phyloP scores from a whole-genome alignment of 2,329 filamentous ascomycete species.

The Nothophoma quercina region DNA sequence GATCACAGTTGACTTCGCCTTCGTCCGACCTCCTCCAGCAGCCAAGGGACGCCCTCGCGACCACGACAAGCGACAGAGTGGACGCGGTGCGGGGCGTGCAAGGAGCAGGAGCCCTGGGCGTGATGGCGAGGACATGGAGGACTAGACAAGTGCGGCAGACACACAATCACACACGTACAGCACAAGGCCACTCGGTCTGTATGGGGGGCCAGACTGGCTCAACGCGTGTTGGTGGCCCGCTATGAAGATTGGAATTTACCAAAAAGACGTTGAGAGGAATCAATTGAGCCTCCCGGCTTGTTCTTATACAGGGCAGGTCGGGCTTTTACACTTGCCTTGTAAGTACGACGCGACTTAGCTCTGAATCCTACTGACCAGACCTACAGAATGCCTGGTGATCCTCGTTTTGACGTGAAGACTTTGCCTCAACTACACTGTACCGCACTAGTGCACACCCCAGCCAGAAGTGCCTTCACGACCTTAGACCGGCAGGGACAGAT shows the following conservation, averaged over 20 bases:
- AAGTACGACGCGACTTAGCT: constrained; percentile 1
- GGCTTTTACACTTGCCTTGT: constrained; percentile 21
- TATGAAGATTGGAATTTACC: too few species aligned
- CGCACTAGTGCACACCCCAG: too few species aligned
- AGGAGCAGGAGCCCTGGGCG: constrained; percentile 56
- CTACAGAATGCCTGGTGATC: neutral
- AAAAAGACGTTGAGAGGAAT: neutral
- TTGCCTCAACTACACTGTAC: too few species aligned
- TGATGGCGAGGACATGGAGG: constrained; percentile 45
- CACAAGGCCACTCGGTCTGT: too few species aligned
- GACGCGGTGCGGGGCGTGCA: constrained; percentile 43
- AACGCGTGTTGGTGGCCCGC: too few species aligned
- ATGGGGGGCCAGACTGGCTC: too few species aligned
- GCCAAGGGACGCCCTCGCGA: constrained; percentile 57
- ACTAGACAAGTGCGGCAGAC: constrained; percentile 16
- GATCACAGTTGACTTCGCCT: constrained; percentile 82
- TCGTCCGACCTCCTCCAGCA: constrained; percentile 75
- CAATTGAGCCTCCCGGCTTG: constrained; percentile 28
- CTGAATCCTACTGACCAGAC: neutral
- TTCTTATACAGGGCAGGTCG: constrained; percentile 19
- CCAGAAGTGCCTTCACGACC: too few species aligned
- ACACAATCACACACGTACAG: too few species aligned
- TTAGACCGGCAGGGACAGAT: too few species aligned
- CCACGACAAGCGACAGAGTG: constrained; percentile 41
- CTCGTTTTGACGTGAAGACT: too few species aligned